Evolutionary conservation across 1,284 basidiomycete genomes (phyloP).

Genomic region (Cutaneotrichosporon daszewskae): DNA sequence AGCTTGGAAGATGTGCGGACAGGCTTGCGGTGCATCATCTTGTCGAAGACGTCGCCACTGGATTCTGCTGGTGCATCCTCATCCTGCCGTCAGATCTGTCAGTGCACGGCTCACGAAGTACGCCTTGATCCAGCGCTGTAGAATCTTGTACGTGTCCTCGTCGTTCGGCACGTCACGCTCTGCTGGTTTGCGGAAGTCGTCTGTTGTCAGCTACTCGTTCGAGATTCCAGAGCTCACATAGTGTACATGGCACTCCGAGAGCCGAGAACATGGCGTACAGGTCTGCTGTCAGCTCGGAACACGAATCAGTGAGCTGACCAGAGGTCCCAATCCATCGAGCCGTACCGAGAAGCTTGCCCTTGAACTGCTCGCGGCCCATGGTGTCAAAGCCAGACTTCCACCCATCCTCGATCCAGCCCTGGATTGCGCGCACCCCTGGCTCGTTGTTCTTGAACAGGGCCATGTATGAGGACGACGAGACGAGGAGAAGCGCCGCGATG

Average conservation of each 20-base stretch:
- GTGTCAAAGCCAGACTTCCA: constrained; percentile 70
- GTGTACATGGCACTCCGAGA: constrained; percentile 58
- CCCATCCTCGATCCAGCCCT: constrained; percentile 69
- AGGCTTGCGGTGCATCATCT: constrained; percentile 21
- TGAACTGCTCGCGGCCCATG: constrained; percentile 60
- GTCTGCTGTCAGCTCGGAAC: constrained; percentile 30
- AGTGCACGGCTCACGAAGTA: constrained; percentile 37
- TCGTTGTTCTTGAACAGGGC: constrained; percentile 33
- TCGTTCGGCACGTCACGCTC: constrained; percentile 7
- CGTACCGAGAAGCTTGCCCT: constrained; percentile 57
- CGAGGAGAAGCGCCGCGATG: constrained; percentile 61
- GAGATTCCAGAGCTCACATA: constrained; percentile 22
- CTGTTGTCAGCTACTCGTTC: constrained; percentile 13
- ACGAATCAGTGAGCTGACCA: constrained; percentile 49
- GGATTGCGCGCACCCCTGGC: constrained; percentile 67
- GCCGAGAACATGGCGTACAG: constrained; percentile 43
- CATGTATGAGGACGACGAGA: constrained; percentile 26
- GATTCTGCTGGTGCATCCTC: constrained; percentile 1
- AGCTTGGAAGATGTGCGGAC: constrained; percentile 59
- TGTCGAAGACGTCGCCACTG: constrained; percentile 18
- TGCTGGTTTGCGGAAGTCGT: constrained; percentile 40
- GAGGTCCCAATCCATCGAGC: constrained; percentile 73
- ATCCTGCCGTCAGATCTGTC: not conserved
- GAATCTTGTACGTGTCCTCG: constrained; percentile 22
- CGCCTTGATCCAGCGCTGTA: constrained; percentile 36